Evolutionary conservation across 1,284 basidiomycete genomes (phyloP), one percentile per base, ranked within the genome.

Genomic region (Cryptococcus depauperatus): DNA sequence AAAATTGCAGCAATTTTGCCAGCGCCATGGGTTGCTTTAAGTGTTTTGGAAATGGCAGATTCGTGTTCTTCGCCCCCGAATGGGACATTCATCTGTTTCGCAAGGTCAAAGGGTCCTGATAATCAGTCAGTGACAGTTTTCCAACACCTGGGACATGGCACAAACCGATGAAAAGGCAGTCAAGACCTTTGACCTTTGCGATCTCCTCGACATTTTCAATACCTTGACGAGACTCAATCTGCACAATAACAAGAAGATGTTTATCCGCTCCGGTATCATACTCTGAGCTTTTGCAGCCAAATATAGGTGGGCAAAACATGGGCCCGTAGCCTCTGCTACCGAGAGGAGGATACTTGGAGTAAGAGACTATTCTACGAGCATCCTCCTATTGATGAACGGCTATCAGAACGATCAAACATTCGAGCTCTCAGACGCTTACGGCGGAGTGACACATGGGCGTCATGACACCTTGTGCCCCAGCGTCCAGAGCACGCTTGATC

Each of bases 181-280:
- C 77, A 72, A 83, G 70, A 0, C 82, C 81, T 22, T 79, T 76
- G 3, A 83, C 80, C 2, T 69, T 59, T 5, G 81, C 79, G 44
- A 84, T 83, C 35, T 75, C 75, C 27, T 79, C 73, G 11, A 81
- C 67, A 51, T 83, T 85, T 41, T 76, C 56, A 9, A 83, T 74
- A 0, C 73, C 81, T 41, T 81, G 78, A 41, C 61, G 70, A 5
- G 76, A 82, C 65, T 83, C 81, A 47, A 83, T 82, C 61, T 83
- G 82, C 4, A 80, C 75, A 66, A 83, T 77, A 18, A 83, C 74
- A 13, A 80, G 53, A 14, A 82, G 64, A 32, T 73, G 69, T 0
- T 78, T 73, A 56, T 84, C 82, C 3, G 81, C 81, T 7, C 66
- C 63, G 1, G 65, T 57, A 33, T 82, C 64, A 55, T 84, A 84